A percentile compares a stretch with the other conserved stretches of the same genome.
Conservation (phyloP, 2,329 filamentous ascomycete genomes). For the Cladosporium phlei region DNA sequence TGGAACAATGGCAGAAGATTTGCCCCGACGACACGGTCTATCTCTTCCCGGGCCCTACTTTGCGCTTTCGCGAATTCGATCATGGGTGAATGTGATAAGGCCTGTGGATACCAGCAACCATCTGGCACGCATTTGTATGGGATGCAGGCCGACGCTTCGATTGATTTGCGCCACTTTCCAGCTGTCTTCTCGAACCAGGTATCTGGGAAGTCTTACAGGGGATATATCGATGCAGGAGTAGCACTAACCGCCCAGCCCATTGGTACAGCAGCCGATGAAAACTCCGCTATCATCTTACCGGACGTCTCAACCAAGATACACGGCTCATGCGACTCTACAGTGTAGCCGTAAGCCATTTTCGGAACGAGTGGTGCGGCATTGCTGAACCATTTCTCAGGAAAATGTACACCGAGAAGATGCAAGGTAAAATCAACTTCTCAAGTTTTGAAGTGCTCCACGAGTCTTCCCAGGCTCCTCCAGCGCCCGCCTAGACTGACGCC, state of each 20-base stretch:
- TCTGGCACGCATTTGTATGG: constrained; percentile 44
- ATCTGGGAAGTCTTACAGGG: constrained; percentile 45
- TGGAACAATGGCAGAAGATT: constrained; percentile 16
- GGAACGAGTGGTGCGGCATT: not conserved
- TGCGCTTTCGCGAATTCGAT: constrained; percentile 48
- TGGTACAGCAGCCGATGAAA: not conserved
- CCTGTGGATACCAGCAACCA: constrained; percentile 18
- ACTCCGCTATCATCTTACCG: not conserved
- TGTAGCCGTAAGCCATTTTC: not conserved
- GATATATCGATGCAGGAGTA: constrained; percentile 39
- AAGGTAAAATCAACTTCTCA: not conserved
- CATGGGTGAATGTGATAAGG: constrained; percentile 29
- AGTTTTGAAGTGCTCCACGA: not conserved
- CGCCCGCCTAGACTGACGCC: not conserved
- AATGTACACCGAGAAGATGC: not conserved
- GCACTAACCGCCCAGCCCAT: constrained; percentile 36
- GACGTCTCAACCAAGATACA: not conserved
- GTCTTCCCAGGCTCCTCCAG: not conserved
- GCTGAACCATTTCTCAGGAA: too few relatives aligned
- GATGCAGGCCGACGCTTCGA: constrained; percentile 17
- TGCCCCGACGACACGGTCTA: constrained; percentile 18
- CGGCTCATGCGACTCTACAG: not conserved
- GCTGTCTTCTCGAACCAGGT: constrained; percentile 42
- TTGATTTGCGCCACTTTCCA: not conserved
- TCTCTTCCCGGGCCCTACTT: constrained; percentile 49